Conservation (phyloP, 2,329 filamentous ascomycete species). For the Diaporthe capsici region DNA sequence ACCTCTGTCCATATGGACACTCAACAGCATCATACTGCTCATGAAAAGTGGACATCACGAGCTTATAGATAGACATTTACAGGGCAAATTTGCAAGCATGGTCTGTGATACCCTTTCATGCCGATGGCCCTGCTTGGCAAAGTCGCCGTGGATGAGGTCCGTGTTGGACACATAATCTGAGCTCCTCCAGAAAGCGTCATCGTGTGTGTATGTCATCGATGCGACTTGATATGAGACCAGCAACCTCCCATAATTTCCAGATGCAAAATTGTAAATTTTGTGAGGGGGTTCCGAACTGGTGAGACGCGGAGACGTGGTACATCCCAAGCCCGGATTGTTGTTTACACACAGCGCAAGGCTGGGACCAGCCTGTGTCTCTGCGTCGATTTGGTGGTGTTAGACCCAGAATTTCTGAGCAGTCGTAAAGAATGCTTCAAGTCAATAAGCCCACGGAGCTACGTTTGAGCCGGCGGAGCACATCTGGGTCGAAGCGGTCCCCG, state of each 20-base stretch:
- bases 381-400: background rate
- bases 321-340: background rate
- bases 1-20: background rate
- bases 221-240: background rate
- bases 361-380: background rate
- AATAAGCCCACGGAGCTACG: background rate
- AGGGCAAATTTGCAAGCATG: background rate
- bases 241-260: background rate
- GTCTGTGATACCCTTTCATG: background rate
- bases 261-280: no score
- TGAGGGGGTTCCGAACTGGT: background rate
- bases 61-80: background rate
- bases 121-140: background rate
- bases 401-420: no score
- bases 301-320: background rate
- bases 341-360: background rate
- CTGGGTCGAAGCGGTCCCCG: background rate
- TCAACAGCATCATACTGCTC: background rate
- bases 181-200: background rate
- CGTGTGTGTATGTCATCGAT: background rate
- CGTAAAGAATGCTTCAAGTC: background rate
- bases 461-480: background rate
- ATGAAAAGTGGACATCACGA: no score
- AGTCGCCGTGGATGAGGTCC: background rate
- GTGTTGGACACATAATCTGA: no score